phyloP scores from a whole-genome alignment of 352 stramenopile genomes.

The Blastocystis sp. region DNA sequence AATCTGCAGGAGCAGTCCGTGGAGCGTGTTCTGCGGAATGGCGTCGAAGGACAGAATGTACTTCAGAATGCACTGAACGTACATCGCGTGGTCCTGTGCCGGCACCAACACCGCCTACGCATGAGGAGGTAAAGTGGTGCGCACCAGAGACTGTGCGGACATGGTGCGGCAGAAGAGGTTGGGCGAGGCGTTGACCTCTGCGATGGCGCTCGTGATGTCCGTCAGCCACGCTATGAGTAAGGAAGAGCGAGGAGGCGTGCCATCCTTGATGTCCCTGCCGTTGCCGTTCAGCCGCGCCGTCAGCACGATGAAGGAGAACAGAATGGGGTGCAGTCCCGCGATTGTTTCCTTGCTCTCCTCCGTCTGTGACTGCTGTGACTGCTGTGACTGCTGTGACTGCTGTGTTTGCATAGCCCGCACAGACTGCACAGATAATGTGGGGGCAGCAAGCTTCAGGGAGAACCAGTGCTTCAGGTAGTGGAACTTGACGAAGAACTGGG shows the following conservation, averaged over 20 bases:
- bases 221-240: not conserved
- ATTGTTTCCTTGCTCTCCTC: not conserved
- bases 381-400: not conserved
- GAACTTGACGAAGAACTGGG: constrained; percentile 48
- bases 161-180: constrained; percentile 66
- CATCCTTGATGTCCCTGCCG: not conserved
- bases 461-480: constrained; percentile 24
- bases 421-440: too few species aligned
- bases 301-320: constrained; percentile 58
- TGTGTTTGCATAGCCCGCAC: not conserved
- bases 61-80: constrained; percentile 25
- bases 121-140: not conserved
- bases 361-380: too few species aligned
- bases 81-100: constrained; percentile 26
- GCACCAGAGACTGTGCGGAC: constrained; percentile 24
- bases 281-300: constrained; percentile 36
- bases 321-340: constrained; percentile 37
- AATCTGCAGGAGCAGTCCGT: constrained; percentile 55
- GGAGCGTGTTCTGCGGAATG: constrained; percentile 44
- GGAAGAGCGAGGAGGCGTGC: not conserved
- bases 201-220: not conserved
- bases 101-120: constrained; percentile 40
- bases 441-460: not conserved
- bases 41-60: not conserved
- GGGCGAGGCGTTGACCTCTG: not conserved